Evolutionary conservation across 306 rosid genomes (phyloP).

Genomic region (Rosa persica): DNA sequence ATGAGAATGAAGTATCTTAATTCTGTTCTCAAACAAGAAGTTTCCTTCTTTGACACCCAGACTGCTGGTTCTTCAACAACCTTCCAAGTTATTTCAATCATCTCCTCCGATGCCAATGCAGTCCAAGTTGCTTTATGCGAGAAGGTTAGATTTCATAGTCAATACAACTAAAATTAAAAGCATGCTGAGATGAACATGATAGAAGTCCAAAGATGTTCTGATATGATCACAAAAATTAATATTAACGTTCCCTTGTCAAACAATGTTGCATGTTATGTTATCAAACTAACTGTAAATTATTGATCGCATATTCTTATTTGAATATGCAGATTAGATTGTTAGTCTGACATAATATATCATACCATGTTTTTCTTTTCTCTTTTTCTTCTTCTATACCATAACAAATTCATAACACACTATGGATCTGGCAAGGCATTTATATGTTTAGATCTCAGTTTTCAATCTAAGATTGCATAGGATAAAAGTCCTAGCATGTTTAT

Average conservation of each 20-base stretch:
- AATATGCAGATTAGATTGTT: background rate
- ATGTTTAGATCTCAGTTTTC: background rate
- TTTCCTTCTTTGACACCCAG: conserved; percentile 76
- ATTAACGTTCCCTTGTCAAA: background rate
- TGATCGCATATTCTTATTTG: background rate
- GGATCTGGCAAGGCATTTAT: background rate
- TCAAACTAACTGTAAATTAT: background rate
- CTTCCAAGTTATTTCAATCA: conserved; percentile 71
- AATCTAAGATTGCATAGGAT: background rate
- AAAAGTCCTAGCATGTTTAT: background rate
- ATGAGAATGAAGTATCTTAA: conserved; percentile 77
- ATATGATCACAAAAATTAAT: background rate
- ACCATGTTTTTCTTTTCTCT: background rate
- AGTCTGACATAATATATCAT: background rate
- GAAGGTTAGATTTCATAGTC: conserved; percentile 52
- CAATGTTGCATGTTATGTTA: background rate
- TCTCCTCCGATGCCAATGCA: conserved; percentile 72
- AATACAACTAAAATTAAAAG: background rate
- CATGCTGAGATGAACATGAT: background rate
- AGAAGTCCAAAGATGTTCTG: background rate
- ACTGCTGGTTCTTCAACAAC: conserved; percentile 69
- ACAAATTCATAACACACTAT: background rate
- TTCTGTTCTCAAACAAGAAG: conserved; percentile 91
- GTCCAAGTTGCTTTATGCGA: conserved; percentile 80
- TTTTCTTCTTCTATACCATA: background rate